Evolutionary conservation across 352 stramenopile species (phyloP), one percentile per base, ranked within the genome.

Genomic region (Aphanomyces invadans): DNA sequence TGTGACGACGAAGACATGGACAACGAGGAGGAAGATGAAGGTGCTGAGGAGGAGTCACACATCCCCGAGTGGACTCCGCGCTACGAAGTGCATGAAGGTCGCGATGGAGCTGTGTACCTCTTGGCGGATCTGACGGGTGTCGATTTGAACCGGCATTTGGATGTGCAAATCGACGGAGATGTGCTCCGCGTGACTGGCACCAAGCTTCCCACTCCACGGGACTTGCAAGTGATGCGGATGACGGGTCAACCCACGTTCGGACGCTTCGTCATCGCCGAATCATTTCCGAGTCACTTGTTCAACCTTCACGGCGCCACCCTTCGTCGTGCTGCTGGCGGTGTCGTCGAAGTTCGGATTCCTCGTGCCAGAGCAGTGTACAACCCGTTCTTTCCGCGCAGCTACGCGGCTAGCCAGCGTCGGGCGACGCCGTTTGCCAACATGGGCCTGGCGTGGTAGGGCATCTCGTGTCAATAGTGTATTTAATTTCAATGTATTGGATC

Each of bases 51-150:
- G 28, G 53, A 62, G 17, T 12, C 36, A 5, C 12, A 49, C 21
- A 23, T 64, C 21, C 55, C 55, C 10, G 26, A 36, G 17, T 64
- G 55, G 55, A 45, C 7, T 1, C 55, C 55, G 15, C 19, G 15
- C 19, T 51, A 38, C 10, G 55, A 64, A 33, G 5, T 64, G 9
- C 39, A 26, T 12, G 32, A 32, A 19, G 15, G 23, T 38, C 21
- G 3, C 7, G 36, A 64, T 12, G 55, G 39, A 5, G 11, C 38
- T 15, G 33, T 38, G 12, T 38, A 33, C 33, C 39, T 64, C 36
- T 12, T 64, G 12, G 55, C 55, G 31, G 29, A 64, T 26, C 55
- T 64, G 11, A 19, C 36, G 4, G 55, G 55, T 4, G 55, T 64
- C 36, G 39, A 64, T 23, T 21, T 46, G 19, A 4, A 32, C 10